Evolutionary conservation across 345 rosid species (phyloP).

Genomic region (Eucalyptus rudis): DNA sequence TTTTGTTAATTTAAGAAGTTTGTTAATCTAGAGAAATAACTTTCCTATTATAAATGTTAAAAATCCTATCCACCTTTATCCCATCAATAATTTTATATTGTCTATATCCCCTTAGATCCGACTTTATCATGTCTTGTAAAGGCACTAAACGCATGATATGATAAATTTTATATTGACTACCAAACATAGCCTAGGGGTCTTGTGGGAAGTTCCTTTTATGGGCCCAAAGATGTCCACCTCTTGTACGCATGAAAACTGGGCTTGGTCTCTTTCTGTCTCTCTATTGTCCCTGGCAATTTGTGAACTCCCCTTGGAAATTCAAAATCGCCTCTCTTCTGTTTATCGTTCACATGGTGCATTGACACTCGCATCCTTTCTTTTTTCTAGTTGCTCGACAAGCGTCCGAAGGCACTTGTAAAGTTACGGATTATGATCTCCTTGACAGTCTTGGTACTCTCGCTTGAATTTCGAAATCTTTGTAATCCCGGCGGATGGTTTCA

Average conservation of each 20-base stretch:
- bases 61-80: rapidly evolving
- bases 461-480: neutral
- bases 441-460: neutral
- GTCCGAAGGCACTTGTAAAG: neutral
- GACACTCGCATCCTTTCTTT: too few species aligned
- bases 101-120: rapidly evolving
- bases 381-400: neutral
- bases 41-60: rapidly evolving
- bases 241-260: neutral
- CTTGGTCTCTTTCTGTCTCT: neutral
- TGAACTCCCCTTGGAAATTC: neutral
- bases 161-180: too few species aligned
- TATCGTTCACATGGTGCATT: neutral
- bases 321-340: neutral
- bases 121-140: rapidly evolving
- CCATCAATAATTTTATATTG: too few species aligned
- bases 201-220: neutral
- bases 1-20: too few species aligned
- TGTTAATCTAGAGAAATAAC: too few species aligned
- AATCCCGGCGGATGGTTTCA: neutral
- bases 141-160: rapidly evolving
- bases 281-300: neutral
- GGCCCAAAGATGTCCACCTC: neutral
- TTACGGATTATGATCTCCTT: neutral
- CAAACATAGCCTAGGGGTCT: rapidly evolving